A percentile compares a stretch with the other conserved stretches of the same genome.
Conservation (phyloP, 2,329 filamentous ascomycete species). For the Apiospora phragmitis region DNA sequence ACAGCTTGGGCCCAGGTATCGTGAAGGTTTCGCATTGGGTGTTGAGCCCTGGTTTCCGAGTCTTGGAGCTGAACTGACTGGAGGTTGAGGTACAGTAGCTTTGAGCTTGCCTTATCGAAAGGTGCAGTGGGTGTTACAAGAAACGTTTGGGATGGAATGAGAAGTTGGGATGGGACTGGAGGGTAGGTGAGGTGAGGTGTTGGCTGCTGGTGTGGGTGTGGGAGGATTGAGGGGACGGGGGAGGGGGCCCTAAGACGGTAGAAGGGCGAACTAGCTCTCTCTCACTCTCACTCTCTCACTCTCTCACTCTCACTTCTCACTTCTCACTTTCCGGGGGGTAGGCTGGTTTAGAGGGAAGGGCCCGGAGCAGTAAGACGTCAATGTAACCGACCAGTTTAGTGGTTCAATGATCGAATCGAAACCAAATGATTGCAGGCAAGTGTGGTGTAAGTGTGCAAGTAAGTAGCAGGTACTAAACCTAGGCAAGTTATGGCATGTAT, state of each 20-base stretch:
- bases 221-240: not conserved
- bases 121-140: slow-evolving; percentile 8
- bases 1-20: not conserved
- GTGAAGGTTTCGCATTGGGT: slow-evolving; percentile 4
- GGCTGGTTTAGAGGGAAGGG: not conserved
- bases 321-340: not conserved
- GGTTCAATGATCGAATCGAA: slow-evolving; percentile 4
- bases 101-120: slow-evolving; percentile 1
- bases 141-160: slow-evolving; percentile 8
- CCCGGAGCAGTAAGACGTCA: not conserved
- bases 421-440: not conserved
- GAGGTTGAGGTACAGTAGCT: slow-evolving; percentile 1
- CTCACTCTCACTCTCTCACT: not conserved
- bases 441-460: not conserved
- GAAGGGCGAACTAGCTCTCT: slow-evolving; percentile 1
- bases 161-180: slow-evolving; percentile 8
- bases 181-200: not conserved
- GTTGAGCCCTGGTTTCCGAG: not conserved
- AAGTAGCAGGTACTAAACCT: not conserved
- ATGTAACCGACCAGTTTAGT: not conserved
- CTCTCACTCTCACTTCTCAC: not conserved
- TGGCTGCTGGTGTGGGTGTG: not conserved
- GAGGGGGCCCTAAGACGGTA: not conserved
- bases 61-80: slow-evolving; percentile 4
- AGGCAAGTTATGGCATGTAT: not conserved